phyloP scores from a whole-genome alignment of 495 filamentous ascomycete genomes.

The Penicillium maclennaniae region DNA sequence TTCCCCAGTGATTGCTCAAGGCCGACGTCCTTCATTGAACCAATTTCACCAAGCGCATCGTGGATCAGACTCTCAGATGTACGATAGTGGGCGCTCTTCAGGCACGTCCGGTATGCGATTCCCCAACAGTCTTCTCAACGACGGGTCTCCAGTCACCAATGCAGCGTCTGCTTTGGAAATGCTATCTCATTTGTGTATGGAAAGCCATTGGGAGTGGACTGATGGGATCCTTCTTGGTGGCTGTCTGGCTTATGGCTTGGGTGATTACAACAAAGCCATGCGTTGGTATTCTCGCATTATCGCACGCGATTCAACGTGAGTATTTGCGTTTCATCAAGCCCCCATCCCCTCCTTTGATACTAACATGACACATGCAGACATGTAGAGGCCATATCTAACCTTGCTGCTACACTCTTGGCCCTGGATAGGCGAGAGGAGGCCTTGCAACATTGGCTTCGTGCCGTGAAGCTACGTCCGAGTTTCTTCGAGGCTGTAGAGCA shows the following conservation, averaged over 20 bases:
- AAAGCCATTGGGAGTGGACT: constrained; percentile 89
- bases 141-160: constrained; percentile 33
- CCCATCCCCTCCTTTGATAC: background rate
- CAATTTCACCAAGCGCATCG: constrained; percentile 27
- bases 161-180: constrained; percentile 74
- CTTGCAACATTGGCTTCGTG: constrained; percentile 78
- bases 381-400: constrained; percentile 91
- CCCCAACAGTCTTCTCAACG: constrained; percentile 27
- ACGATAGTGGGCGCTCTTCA: constrained; percentile 29
- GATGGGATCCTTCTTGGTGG: constrained; percentile 93
- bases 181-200: constrained; percentile 74
- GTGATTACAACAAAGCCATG: constrained; percentile 79
- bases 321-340: constrained; percentile 3
- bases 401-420: constrained; percentile 83
- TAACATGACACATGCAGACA: constrained; percentile 52
- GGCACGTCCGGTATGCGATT: constrained; percentile 34
- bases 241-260: constrained; percentile 88
- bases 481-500: constrained; percentile 98
- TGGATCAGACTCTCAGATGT: constrained; percentile 28
- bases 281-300: constrained; percentile 88
- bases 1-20: constrained; percentile 15
- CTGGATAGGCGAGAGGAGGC: constrained; percentile 80
- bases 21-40: constrained; percentile 26
- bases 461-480: constrained; percentile 77
- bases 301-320: constrained; percentile 73